phyloP scores from a whole-genome alignment of 352 stramenopile species.

The Phytophthora chlamydospora region DNA sequence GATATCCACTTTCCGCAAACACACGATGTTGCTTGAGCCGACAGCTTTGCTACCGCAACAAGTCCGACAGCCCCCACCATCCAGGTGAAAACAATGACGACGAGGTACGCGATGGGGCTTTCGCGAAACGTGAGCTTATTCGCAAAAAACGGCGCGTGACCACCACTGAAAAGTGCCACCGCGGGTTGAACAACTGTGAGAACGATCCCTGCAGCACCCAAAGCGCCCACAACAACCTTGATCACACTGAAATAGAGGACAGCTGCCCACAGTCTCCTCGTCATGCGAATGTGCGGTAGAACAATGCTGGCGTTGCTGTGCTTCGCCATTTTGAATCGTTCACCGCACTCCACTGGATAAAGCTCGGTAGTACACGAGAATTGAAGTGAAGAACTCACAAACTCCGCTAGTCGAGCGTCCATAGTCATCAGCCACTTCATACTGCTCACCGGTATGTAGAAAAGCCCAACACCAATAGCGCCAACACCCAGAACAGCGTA shows the following conservation, averaged over 20 bases:
- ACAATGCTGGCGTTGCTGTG: no score
- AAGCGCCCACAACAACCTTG: neutral
- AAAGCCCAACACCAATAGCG: no score
- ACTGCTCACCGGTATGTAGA: no score
- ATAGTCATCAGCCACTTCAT: no score
- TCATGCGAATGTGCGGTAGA: neutral
- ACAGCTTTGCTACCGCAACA: constrained; percentile 12
- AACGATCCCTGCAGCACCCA: neutral
- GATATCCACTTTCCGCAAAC: constrained; percentile 12
- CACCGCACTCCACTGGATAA: no score
- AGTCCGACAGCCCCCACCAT: constrained; percentile 9
- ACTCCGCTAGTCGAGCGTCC: no score
- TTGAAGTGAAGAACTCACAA: no score
- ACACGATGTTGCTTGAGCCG: constrained; percentile 9
- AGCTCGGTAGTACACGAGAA: no score
- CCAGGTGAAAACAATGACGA: constrained; percentile 2
- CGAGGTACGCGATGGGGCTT: constrained; percentile 17
- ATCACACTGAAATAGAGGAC: neutral
- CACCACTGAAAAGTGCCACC: constrained; percentile 24
- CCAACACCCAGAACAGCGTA: no score
- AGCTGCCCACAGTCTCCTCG: neutral
- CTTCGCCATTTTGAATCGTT: no score
- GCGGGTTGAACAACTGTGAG: constrained; percentile 25
- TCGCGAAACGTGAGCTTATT: constrained; percentile 11
- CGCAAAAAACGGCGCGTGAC: neutral